Percentiles rank a stretch among this genome's conserved stretches.
phyloP scores from a whole-genome alignment of 148 eudicot genomes.

The Rhododendron ferrugineum region DNA sequence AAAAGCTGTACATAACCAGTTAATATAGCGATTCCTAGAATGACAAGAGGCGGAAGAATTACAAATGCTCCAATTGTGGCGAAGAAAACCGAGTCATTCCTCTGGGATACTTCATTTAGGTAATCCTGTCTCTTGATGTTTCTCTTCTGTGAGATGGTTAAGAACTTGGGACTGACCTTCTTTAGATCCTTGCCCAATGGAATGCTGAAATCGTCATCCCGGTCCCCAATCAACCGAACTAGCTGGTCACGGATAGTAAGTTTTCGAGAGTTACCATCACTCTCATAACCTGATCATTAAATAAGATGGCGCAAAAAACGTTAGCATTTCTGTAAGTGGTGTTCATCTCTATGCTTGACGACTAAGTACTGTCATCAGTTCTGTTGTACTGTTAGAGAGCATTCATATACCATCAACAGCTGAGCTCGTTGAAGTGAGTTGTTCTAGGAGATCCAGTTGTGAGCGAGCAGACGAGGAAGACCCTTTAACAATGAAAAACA shows the following conservation, averaged over 20 bases:
- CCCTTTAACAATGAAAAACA: constrained; percentile 19
- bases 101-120: constrained; percentile 73
- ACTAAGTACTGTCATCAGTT: neutral
- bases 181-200: constrained; percentile 79
- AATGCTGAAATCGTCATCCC: constrained; percentile 75
- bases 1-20: constrained; percentile 95
- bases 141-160: constrained; percentile 89
- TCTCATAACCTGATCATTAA: constrained; percentile 38
- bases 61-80: constrained; percentile 92
- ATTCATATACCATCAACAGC: constrained; percentile 23
- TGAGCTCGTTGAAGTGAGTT: constrained; percentile 52
- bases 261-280: constrained; percentile 33
- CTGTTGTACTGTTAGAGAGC: neutral
- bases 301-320: neutral
- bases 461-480: constrained; percentile 51
- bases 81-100: constrained; percentile 81
- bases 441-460: constrained; percentile 75
- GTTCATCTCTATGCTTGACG: neutral
- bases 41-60: constrained; percentile 69
- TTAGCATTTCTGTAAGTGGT: neutral
- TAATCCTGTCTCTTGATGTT: constrained; percentile 79
- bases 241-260: constrained; percentile 76
- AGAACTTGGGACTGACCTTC: constrained; percentile 68
- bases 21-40: constrained; percentile 66
- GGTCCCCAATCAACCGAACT: constrained; percentile 42